Base-by-base conservation (phyloP, 23 red algal species). In the Chondrus crispus region DNA sequence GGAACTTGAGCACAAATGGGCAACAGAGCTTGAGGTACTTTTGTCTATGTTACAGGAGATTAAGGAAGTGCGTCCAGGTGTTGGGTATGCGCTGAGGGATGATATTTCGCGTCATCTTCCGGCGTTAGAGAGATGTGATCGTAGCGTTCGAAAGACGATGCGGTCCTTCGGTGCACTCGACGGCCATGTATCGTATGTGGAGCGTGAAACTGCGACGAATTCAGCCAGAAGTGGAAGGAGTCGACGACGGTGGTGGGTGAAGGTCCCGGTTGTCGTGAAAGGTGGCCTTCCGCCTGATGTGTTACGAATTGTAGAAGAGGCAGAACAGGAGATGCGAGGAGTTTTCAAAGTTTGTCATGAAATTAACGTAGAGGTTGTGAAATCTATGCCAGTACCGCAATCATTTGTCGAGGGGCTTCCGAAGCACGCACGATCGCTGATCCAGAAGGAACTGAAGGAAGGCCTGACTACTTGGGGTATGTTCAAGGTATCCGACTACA, bases 81-180 rank as follows among this genome's bases (percentile, higher is more conserved):
- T 87, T 62, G 91, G 86, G 18, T 58, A 91, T 33, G 79, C 55
- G 5, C 88, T 91, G 47, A 88, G 96, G 19, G 86, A 94, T 36
- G 96, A 98, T 82, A 98, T 98, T 76, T 88, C 52, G 19, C 46
- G 45, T 11, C 57, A 93, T 58, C 93, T 98, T 66, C 96, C 96
- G 16, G 54, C 81, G 14, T 62, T 98, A 32, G 93, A 93, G 5
- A 43, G 85, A 42, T 82, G 92, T 43, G 96, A 98, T 68, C 74
- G 81, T 14, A 72, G 47, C 33, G 78, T 98, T 24, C 82, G 91
- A 35, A 85, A 89, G 10, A 92, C 92, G 14, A 81, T 95, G 52
- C 2, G 53, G 2, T 90, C 93, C 35, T 94, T 98, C 76, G 38
- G 38, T 35, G 91, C 80, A 36, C 76, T 95, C 24, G 62, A n/a